Evolutionary conservation across 148 eudicot genomes (phyloP), one percentile per base, ranked within the genome.

Genomic region (Cornus controversa): DNA sequence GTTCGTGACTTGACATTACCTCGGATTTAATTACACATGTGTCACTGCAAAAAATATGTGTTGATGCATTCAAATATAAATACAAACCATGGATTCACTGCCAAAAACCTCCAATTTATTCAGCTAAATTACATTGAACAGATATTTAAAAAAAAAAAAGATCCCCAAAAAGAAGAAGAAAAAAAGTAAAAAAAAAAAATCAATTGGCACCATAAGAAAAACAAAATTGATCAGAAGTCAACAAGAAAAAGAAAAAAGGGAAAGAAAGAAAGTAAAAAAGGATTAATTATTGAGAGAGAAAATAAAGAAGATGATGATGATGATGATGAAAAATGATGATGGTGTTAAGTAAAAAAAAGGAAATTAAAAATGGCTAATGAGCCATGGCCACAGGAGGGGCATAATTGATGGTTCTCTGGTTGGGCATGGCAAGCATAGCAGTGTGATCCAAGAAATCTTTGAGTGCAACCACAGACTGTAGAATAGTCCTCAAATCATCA

Each of bases 371-470:
- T 66, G 80, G 37, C 83, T 82, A 88, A 70, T 86, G 89, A 67
- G 85, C 91, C 83, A 86, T 83, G 58, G 89, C 83, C 20, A 75
- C 72, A 8, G 83, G 86, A 40, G 75, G 79, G 0, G 84, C 80
- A 73, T 75, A 83, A 64, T 37, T 76, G 40, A 95, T 82, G n/a
- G 87, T 89, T 62, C 94, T 84, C 82, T 93, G 97, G 74, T 89
- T 82, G 18, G 99, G 99, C 97, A 88, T 73, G 6, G 97, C 96
- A 68, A 95, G 91, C 99, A 95, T 93, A 26, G 96, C 93, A 26
- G 99, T 95, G 68, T 95, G 99, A 82, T 95, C 99, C 79, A 95
- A 73, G 81, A 95, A 95, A 89, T 95, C 99, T 3, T 84, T 88
- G 10, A 95, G 84, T 1, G 87, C 89, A 42, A 87, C 91, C 22